These are phyloP conservation scores for Ruellia speciosa DNA, from an alignment of 305 asterid genomes.

Conservation along the genomic window DNA sequence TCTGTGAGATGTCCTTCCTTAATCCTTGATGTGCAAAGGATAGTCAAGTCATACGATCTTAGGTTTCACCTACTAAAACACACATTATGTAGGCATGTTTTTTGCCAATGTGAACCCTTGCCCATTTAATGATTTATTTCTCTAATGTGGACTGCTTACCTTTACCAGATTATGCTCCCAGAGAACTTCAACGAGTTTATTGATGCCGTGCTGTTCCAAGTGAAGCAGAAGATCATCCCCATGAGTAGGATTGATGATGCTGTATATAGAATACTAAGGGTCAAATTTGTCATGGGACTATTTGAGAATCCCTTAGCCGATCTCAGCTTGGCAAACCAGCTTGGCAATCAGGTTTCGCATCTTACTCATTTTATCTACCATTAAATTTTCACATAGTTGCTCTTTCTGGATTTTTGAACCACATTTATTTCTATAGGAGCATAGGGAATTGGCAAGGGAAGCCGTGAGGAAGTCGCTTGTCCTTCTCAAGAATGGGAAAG, in stretches of 20 bases:
- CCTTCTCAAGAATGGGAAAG: slow-evolving; percentile 36
- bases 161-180: slow-evolving; percentile 47
- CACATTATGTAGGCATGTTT: not conserved
- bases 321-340: slow-evolving; percentile 39
- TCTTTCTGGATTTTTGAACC: not conserved
- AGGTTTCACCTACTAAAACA: not conserved
- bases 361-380: not conserved
- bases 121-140: not conserved
- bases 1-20: too few relatives aligned
- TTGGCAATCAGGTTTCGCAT: slow-evolving; percentile 53
- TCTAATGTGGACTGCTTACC: not conserved
- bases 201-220: slow-evolving; percentile 38
- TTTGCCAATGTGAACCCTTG: not conserved
- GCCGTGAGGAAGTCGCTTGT: slow-evolving; percentile 75
- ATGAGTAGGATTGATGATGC: slow-evolving; percentile 65
- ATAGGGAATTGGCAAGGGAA: slow-evolving; percentile 65
- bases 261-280: slow-evolving; percentile 53
- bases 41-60: too few relatives aligned
- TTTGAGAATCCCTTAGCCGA: slow-evolving; percentile 63
- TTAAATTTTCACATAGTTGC: not conserved
- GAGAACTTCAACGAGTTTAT: slow-evolving; percentile 40
- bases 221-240: slow-evolving; percentile 46
- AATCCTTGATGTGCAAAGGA: too few relatives aligned
- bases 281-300: slow-evolving; percentile 58
- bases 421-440: slow-evolving; percentile 36